Conservation (phyloP, 2,329 filamentous ascomycete genomes). For the Fusarium tricinctum region DNA sequence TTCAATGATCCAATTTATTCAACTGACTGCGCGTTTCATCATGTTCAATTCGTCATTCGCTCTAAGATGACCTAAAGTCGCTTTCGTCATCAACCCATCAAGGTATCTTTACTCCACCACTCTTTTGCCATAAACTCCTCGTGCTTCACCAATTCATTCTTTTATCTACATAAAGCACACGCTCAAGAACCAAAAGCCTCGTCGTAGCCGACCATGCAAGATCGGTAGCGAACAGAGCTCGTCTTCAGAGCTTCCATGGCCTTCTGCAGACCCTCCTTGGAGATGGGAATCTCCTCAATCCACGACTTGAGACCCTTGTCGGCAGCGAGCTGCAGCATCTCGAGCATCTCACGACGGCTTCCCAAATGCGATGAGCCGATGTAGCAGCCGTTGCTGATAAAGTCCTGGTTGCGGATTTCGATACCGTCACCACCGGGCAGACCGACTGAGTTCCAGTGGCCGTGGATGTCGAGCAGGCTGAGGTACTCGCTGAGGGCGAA, state of each 20-base stretch:
- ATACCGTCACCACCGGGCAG: slow-evolving; percentile 83
- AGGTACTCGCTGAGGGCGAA: slow-evolving; percentile 82
- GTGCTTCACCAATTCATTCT: slow-evolving; percentile 9
- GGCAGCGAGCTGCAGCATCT: slow-evolving; percentile 79
- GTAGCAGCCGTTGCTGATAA: slow-evolving; percentile 80
- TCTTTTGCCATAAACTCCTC: slow-evolving; percentile 22
- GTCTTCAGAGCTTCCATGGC: slow-evolving; percentile 78
- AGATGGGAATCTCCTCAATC: slow-evolving; percentile 81
- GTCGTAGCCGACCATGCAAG: slow-evolving; percentile 79
- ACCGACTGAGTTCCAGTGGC: slow-evolving; percentile 83
- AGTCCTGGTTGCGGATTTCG: slow-evolving; percentile 78
- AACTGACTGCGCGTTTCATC: neutral
- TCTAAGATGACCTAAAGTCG: neutral
- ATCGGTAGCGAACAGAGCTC: slow-evolving; percentile 80
- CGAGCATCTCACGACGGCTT: slow-evolving; percentile 76
- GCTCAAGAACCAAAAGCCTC: slow-evolving; percentile 71
- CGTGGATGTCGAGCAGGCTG: slow-evolving; percentile 84
- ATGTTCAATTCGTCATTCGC: slow-evolving; percentile 32
- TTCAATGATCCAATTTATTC: too few relatives aligned
- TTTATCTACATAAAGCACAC: slow-evolving; percentile 1
- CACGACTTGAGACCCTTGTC: slow-evolving; percentile 78
- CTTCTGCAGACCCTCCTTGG: slow-evolving; percentile 76
- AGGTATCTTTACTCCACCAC: slow-evolving; percentile 39
- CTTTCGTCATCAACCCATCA: slow-evolving; percentile 41
- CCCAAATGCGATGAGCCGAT: slow-evolving; percentile 80